Conservation (phyloP, 2,329 filamentous ascomycete species). For the Penicillium nordicum region DNA sequence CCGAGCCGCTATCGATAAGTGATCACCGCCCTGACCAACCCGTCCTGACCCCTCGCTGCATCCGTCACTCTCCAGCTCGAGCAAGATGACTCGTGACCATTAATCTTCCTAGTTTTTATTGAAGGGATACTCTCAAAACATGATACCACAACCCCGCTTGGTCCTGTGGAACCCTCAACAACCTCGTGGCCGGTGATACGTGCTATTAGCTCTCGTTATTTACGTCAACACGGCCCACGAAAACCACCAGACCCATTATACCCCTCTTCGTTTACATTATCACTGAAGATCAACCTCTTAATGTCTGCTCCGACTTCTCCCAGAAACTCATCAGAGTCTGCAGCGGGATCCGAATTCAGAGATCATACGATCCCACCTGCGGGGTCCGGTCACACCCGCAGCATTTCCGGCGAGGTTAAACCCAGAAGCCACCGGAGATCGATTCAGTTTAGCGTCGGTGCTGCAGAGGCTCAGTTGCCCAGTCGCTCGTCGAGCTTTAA, state of each 20-base stretch:
- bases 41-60: constrained; percentile 22
- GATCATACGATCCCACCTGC: constrained; percentile 13
- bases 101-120: constrained; percentile 4
- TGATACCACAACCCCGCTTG: constrained; percentile 1
- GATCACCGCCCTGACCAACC: constrained; percentile 14
- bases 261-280: constrained; percentile 16
- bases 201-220: not conserved
- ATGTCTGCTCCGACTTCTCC: constrained; percentile 23
- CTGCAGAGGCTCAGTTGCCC: constrained; percentile 28
- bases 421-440: constrained; percentile 33
- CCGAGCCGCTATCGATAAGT: constrained; percentile 19
- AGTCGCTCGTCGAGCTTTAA: constrained; percentile 28
- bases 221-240: not conserved
- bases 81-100: constrained; percentile 3
- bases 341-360: constrained; percentile 11
- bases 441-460: constrained; percentile 38
- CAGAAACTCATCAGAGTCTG: constrained; percentile 19
- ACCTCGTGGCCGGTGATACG: constrained; percentile 6
- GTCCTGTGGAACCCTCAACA: constrained; percentile 8
- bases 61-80: constrained; percentile 14
- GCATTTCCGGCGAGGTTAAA: constrained; percentile 23
- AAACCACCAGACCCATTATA: not conserved
- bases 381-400: constrained; percentile 19
- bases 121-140: constrained; percentile 1
- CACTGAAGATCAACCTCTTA: not conserved